Base-by-base conservation (phyloP, 1,284 basidiomycete species). In the Ustilago lituana region DNA sequence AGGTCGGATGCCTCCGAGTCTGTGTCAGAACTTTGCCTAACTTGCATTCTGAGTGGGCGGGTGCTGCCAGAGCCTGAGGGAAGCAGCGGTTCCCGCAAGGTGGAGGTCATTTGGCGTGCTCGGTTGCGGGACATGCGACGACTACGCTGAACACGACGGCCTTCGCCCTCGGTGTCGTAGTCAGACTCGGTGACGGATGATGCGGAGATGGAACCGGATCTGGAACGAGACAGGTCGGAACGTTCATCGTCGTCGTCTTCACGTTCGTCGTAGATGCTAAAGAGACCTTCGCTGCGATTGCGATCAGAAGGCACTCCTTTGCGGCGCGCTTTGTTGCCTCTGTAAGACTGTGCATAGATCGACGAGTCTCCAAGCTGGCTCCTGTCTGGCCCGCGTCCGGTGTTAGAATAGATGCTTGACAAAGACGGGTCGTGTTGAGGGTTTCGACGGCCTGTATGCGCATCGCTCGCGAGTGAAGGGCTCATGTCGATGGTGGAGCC, bases 151-250 rank as follows among this genome's bases (percentile, higher is more conserved):
- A 22, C 35, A 27, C 56, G 62, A 19, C 56, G 55, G 20, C 62
- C 51, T 14, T 64, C 55, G 17, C 59, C 55, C 40, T 63, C 68
- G 27, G 58, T 66, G 26, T 63, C 68, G 23, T 66, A 67, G 0
- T 59, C 63, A 3, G 63, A 66, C 9, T 71, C 68, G 19, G 68
- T 67, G 48, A 71, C 63, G 6, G 68, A 71, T 12, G 68, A 71
- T 11, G 68, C 68, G 3, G 68, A 71, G 23, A 71, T 24, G 4
- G 63, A 63, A 5, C 50, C 47, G 14, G 63, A 62, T 15, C 68
- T 41, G 33, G 68, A 63, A n/a, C 60, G 50, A 4, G 68, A 71
- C 29, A 61, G 38, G 48, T 59, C 55, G 55, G 63, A 63, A n/a
- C 43, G 56, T 15, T 66, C 43, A n/a, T 55, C 45, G 12, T 35